These are phyloP conservation scores for Astrothelium macrocarpum DNA, from an alignment of 495 filamentous ascomycete species.

Conservation along the genomic window DNA sequence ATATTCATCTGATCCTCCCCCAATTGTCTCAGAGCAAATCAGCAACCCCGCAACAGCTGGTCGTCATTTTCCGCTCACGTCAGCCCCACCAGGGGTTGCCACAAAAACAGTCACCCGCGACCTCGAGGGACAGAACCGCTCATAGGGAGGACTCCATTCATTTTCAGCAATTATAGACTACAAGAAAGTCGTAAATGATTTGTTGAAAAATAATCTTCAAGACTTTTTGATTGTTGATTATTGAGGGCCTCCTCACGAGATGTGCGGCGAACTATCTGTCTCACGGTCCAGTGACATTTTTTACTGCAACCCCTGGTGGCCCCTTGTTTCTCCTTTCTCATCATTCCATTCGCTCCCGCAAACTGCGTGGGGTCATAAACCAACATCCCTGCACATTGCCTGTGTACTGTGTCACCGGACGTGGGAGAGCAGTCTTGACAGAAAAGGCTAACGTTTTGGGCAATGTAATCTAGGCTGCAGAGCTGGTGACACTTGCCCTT, in stretches of 20 bases:
- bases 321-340: neutral
- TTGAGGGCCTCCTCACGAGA: no score
- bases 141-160: no score
- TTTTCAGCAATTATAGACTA: no score
- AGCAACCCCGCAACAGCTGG: neutral
- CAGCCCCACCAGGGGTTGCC: no score
- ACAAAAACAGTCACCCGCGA: no score
- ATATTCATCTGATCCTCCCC: neutral
- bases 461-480: conserved; percentile 22
- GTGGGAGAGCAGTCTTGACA: neutral
- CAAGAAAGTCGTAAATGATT: no score
- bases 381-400: neutral
- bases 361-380: neutral
- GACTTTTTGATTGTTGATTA: no score
- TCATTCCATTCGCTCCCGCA: neutral
- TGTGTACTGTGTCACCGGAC: conserved; percentile 1
- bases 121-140: no score
- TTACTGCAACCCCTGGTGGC: neutral
- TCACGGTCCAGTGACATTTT: neutral
- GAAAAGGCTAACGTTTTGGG: neutral
- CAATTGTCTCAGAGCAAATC: neutral
- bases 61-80: neutral
- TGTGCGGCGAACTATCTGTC: no score
- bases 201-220: no score
- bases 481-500: conserved; percentile 30